These are phyloP conservation scores for Dothideomycetes sp. DNA, from an alignment of 2,329 filamentous ascomycete species.

Conservation along the genomic window DNA sequence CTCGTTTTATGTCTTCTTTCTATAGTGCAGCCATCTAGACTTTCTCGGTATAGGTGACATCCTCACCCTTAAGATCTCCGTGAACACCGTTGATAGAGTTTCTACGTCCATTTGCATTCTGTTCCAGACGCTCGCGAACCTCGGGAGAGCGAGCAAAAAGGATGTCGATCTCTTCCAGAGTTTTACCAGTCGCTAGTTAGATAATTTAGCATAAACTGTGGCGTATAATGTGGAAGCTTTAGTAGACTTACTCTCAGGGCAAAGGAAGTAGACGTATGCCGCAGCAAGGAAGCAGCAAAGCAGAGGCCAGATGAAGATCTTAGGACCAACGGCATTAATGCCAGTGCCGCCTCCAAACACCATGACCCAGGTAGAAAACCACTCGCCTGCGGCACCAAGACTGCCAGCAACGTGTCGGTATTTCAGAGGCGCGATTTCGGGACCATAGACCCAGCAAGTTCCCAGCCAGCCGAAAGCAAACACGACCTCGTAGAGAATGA, in stretches of 20 bases:
- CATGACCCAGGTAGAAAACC: conserved; percentile 25
- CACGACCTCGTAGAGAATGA: conserved; percentile 18
- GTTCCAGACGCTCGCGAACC: conserved; percentile 3
- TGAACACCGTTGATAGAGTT: too few relatives aligned
- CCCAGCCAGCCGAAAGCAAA: conserved; percentile 23
- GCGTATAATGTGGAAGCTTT: not conserved
- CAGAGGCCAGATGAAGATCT: conserved; percentile 28
- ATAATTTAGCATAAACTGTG: not conserved
- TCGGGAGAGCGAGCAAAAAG: conserved; percentile 11
- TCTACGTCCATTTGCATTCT: not conserved
- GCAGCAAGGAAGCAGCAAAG: conserved; percentile 20
- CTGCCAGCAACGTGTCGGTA: conserved; percentile 25
- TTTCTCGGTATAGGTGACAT: too few relatives aligned
- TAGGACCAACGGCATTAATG: conserved; percentile 23
- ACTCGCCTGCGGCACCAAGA: conserved; percentile 26
- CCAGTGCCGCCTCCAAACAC: conserved; percentile 25
- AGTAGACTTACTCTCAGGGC: conserved; percentile 13
- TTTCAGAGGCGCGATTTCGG: conserved; percentile 27
- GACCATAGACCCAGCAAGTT: conserved; percentile 24
- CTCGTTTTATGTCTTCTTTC: too few relatives aligned
- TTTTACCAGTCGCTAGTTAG: conserved; percentile 8
- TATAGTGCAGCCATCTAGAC: too few relatives aligned
- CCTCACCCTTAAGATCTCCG: too few relatives aligned
- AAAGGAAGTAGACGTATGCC: conserved; percentile 17
- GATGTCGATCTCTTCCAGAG: conserved; percentile 13